Base-by-base conservation (phyloP, 2,329 filamentous ascomycete species). In the Colletotrichum somersetense region DNA sequence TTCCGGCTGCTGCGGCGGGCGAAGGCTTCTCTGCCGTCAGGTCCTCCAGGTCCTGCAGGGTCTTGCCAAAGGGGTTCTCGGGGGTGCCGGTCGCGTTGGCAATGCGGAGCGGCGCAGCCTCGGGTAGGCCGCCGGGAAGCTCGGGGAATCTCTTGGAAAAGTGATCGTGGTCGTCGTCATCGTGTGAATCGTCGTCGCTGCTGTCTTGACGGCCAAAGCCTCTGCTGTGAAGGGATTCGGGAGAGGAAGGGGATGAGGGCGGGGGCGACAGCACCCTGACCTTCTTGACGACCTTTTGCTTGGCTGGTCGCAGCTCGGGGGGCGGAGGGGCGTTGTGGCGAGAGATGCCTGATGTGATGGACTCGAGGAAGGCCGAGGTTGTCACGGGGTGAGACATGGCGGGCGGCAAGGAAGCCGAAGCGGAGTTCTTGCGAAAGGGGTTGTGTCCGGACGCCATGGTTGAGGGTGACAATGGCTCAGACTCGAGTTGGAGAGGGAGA, bases 221-320 rank as follows among this genome's bases (percentile, higher is more conserved):
- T 52, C 67, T 66, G 57, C 71, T 71, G 26, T 70, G 67, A 23
- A 66, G 50, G 33, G 71, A 73, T 35, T 73, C 71, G 75, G 88
- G 87, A 16, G 87, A 87, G 20, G 87, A 86, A 3, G 89, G 89
- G 16, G 87, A 87, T n/a, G 87, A 86, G 3, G 89, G 89, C 71
- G 89, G 89, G 63, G 90, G 90, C 53, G 89, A 91, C 77, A 91
- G 86, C 11, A 92, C 88, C 77, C 91, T 89, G 72, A 93, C 91
- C 77, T 89, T 92, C 81, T 92, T 92, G 71, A 88, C 85, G 50
- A 89, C 84, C 83, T 87, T 93, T 52, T 80, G 78, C 74, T 81
- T 86, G 12, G 58, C 62, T 4, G 74, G 68, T 58, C 72, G 71
- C 18, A 30, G 57, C 7, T 73, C 74, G 65, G 67, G 69, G 16